Evolutionary conservation across 1,284 basidiomycete genomes (phyloP).

Genomic region (Ganoderma sinense): DNA sequence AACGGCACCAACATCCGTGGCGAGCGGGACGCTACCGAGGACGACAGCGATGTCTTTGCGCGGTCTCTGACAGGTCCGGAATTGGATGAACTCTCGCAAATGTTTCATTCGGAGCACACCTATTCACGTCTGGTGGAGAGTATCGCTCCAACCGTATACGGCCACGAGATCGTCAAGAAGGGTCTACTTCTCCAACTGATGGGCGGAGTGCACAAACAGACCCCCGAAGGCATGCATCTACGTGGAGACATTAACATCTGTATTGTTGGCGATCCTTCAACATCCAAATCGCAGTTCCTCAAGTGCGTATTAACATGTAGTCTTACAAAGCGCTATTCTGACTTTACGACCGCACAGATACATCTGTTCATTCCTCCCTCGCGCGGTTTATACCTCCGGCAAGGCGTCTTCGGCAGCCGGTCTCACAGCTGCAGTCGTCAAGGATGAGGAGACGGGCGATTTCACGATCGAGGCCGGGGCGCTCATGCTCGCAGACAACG

Average conservation of each 20-base stretch:
- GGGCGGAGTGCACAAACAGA: slow-evolving; percentile 99
- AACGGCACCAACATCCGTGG: slow-evolving; percentile 86
- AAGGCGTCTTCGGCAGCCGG: slow-evolving; percentile 99
- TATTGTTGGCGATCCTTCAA: slow-evolving; percentile 97
- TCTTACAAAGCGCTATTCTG: not conserved
- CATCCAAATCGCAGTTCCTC: slow-evolving; percentile 97
- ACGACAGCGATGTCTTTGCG: slow-evolving; percentile 83
- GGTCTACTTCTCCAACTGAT: slow-evolving; percentile 97
- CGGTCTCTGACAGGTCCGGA: slow-evolving; percentile 92
- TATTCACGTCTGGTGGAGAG: slow-evolving; percentile 93
- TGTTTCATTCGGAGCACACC: slow-evolving; percentile 95
- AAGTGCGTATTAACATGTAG: slow-evolving; percentile 66
- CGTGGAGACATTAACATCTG: slow-evolving; percentile 99
- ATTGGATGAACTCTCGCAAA: slow-evolving; percentile 92
- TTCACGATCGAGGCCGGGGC: slow-evolving; percentile 99
- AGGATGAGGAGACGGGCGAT: slow-evolving; percentile 98
- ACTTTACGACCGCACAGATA: slow-evolving; percentile 64
- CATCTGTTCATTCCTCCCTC: slow-evolving; percentile 98
- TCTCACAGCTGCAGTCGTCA: slow-evolving; percentile 98
- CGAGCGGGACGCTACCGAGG: slow-evolving; percentile 83
- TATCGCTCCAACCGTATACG: slow-evolving; percentile 98
- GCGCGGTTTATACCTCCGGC: slow-evolving; percentile 98
- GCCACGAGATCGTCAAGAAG: slow-evolving; percentile 98
- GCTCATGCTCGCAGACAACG: slow-evolving; percentile 99
- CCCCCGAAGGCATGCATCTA: slow-evolving; percentile 94